Evolutionary conservation across 179 eudicot genomes (phyloP).

Genomic region (Camellia oleifera): DNA sequence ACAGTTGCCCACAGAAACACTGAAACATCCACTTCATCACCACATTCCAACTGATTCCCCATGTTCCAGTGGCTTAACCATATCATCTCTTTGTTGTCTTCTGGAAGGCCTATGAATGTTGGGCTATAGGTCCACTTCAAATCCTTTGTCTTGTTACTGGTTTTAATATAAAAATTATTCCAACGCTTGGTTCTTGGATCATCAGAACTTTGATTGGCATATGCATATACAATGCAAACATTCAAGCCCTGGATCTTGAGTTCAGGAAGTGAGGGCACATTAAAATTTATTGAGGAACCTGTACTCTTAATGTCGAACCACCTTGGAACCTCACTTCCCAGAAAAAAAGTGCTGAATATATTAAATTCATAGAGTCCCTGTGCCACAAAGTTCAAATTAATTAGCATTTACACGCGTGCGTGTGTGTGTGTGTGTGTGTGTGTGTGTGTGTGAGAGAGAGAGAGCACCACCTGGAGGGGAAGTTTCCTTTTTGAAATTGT

Average conservation of each 20-base stretch:
- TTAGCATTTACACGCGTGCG: not conserved
- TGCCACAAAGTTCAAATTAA: not conserved
- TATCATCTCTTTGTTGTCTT: not conserved
- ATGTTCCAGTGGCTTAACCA: constrained; percentile 4
- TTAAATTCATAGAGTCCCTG: constrained; percentile 3
- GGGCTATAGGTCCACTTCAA: constrained; percentile 10
- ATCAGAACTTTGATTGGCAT: not conserved
- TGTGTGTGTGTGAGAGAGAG: not conserved
- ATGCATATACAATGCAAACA: not conserved
- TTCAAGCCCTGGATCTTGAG: constrained; percentile 8
- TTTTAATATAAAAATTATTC: not conserved
- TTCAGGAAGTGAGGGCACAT: not conserved
- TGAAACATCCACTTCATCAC: constrained; percentile 7
- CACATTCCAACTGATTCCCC: not conserved
- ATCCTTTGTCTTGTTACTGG: not conserved
- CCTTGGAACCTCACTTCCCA: not conserved
- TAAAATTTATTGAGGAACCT: not conserved
- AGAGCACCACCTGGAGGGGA: not conserved
- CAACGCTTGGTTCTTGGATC: not conserved
- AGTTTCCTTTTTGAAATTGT: not conserved
- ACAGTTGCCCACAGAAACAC: not conserved
- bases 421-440: not conserved
- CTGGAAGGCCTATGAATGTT: not conserved
- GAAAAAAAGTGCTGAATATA: constrained; percentile 1
- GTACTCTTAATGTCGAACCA: not conserved